Conservation (phyloP, 805 yeast species). For the Candida tibetensis region DNA sequence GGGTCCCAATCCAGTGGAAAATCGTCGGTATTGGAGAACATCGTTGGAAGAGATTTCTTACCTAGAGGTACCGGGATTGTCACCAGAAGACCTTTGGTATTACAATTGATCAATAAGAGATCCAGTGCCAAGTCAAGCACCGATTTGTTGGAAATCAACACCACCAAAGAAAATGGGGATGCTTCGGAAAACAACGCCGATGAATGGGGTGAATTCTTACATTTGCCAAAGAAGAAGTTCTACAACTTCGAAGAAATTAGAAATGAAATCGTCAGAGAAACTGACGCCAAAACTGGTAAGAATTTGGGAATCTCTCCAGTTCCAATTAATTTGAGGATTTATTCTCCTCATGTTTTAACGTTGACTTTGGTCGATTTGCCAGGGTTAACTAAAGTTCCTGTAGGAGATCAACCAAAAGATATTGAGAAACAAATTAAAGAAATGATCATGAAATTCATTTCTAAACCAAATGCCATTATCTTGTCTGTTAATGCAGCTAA, state of each 20-base stretch:
- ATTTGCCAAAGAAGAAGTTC: conserved; percentile 83
- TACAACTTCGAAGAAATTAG: conserved; percentile 87
- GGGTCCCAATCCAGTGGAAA: conserved; percentile 91
- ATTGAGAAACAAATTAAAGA: conserved; percentile 93
- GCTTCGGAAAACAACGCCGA: conserved; percentile 67
- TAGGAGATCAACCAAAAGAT: conserved; percentile 98
- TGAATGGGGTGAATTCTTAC: conserved; percentile 98
- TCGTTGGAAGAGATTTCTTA: conserved; percentile 86
- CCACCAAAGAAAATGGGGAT: conserved; percentile 44
- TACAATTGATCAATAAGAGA: conserved; percentile 75
- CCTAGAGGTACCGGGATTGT: conserved; percentile 94
- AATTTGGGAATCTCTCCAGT: conserved; percentile 86
- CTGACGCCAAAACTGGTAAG: conserved; percentile 77
- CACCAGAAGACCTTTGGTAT: conserved; percentile 81
- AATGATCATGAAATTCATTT: conserved; percentile 87
- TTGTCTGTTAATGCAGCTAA: conserved; percentile 84
- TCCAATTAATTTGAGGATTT: conserved; percentile 91
- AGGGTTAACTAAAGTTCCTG: conserved; percentile 97
- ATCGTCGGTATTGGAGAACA: conserved; percentile 85
- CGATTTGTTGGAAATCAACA: conserved; percentile 45
- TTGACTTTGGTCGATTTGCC: conserved; percentile 95
- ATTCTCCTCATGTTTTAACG: conserved; percentile 90
- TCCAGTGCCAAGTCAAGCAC: conserved; percentile 25
- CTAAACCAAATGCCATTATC: conserved; percentile 93
- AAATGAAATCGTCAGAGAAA: conserved; percentile 86